A percentile compares a stretch with the other conserved stretches of the same genome.
phyloP scores from a whole-genome alignment of 1,139 yeast genomes.

The Pichia sp. region DNA sequence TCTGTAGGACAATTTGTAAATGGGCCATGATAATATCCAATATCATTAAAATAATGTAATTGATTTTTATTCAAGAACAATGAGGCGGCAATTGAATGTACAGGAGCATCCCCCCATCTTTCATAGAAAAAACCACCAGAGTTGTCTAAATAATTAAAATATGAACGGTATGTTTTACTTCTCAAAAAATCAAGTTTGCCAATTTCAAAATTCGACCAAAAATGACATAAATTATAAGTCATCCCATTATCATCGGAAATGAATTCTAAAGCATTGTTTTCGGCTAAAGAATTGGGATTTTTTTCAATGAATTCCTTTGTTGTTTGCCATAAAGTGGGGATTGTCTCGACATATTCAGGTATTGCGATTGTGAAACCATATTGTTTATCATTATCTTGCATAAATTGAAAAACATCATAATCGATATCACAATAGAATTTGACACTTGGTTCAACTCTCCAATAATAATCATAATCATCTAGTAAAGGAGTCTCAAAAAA shows the following conservation, averaged over 20 bases:
- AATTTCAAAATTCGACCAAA: conserved; percentile 88
- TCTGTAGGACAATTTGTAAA: conserved; percentile 17
- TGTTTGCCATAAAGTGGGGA: conserved; percentile 57
- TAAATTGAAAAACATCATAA: conserved; percentile 58
- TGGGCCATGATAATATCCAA: conserved; percentile 79
- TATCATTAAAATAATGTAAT: conserved; percentile 71
- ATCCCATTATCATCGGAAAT: conserved; percentile 46
- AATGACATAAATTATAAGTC: conserved; percentile 74
- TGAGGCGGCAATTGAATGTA: conserved; percentile 78
- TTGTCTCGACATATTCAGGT: conserved; percentile 47
- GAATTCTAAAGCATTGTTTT: conserved; percentile 55
- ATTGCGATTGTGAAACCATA: conserved; percentile 61
- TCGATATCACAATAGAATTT: conserved; percentile 57
- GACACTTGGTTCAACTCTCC: conserved; percentile 71
- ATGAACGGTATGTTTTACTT: conserved; percentile 55
- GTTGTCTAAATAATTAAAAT: conserved; percentile 64
- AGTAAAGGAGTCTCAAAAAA: conserved; percentile 55
- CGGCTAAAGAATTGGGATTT: conserved; percentile 39
- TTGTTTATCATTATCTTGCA: conserved; percentile 53
- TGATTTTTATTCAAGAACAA: conserved; percentile 54
- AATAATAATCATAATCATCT: conserved; percentile 59
- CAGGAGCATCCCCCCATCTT: conserved; percentile 94
- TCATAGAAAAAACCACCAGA: conserved; percentile 88
- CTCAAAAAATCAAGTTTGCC: conserved; percentile 74
- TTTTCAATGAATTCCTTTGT: conserved; percentile 43